Evolutionary conservation across 169 alveolate species (phyloP).

Genomic region (Cryptosporidium ryanae): DNA sequence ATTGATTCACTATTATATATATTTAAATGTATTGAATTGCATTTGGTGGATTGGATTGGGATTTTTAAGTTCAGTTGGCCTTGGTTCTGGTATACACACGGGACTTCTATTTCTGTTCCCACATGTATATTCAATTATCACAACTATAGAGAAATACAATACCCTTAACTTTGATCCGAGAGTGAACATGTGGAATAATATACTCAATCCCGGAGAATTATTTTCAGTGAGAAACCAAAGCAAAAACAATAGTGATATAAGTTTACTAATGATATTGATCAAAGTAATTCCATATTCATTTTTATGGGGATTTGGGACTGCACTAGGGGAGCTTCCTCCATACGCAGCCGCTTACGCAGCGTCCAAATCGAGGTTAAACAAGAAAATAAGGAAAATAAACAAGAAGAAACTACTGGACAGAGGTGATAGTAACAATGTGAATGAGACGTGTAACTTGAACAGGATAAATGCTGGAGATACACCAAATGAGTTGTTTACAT

Average conservation of each 20-base stretch:
- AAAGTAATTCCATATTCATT: constrained; percentile 82
- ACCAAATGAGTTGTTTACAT: no score
- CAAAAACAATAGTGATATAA: constrained; percentile 45
- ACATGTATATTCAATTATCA: constrained; percentile 81
- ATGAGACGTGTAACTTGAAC: not conserved
- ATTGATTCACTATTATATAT: constrained; percentile 40
- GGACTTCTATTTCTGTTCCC: constrained; percentile 86
- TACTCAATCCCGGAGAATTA: constrained; percentile 60
- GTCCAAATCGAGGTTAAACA: constrained; percentile 77
- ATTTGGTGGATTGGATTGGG: constrained; percentile 86
- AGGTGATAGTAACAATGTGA: not conserved
- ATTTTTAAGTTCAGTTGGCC: constrained; percentile 82
- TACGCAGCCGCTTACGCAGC: constrained; percentile 94
- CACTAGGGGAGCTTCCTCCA: constrained; percentile 96
- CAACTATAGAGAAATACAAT: constrained; percentile 81
- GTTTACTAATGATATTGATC: constrained; percentile 75
- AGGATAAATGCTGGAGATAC: no score
- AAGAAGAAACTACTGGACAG: constrained; percentile 1
- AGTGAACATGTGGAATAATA: constrained; percentile 63
- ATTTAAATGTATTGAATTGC: constrained; percentile 73
- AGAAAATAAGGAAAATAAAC: constrained; percentile 18
- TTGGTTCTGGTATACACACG: constrained; percentile 87
- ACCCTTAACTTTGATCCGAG: constrained; percentile 81
- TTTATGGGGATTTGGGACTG: constrained; percentile 96
- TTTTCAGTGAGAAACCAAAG: constrained; percentile 26